Evolutionary conservation across 2,329 filamentous ascomycete genomes (phyloP).

Genomic region (Bipolaris cookei): DNA sequence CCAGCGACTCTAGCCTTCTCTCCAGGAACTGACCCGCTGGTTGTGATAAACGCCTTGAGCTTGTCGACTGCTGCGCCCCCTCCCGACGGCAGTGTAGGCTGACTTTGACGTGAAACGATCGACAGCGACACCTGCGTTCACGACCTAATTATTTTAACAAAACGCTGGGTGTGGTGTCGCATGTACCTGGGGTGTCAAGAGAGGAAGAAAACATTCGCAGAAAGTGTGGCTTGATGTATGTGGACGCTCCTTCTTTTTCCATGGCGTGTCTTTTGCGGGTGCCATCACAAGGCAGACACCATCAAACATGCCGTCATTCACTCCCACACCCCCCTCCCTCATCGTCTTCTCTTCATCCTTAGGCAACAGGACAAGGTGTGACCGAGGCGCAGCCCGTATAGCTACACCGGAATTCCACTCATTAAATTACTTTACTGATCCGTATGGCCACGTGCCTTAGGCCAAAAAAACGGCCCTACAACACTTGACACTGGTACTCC

Average conservation of each 20-base stretch:
- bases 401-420: conserved; percentile 13
- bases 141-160: conserved; percentile 15
- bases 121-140: conserved; percentile 18
- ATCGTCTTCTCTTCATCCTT: conserved; percentile 2
- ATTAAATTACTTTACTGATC: conserved; percentile 25
- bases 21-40: conserved; percentile 28
- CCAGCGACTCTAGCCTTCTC: conserved; percentile 23
- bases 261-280: conserved; percentile 27
- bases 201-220: conserved; percentile 22
- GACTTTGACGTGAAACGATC: conserved; percentile 23
- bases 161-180: conserved; percentile 29
- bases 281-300: conserved; percentile 17
- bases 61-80: conserved; percentile 32
- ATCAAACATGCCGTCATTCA: too few relatives aligned
- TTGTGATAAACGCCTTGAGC: conserved; percentile 25
- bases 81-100: conserved; percentile 33
- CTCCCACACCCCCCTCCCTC: neutral
- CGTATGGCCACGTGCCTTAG: conserved; percentile 21
- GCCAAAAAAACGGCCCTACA: conserved; percentile 29
- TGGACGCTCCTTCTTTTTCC: conserved; percentile 35
- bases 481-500: conserved; percentile 26
- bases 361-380: conserved; percentile 29
- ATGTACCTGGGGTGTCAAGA: conserved; percentile 16
- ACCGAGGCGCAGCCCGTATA: conserved; percentile 33
- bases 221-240: conserved; percentile 44